A percentile compares a stretch with the other conserved stretches of the same genome.
Conservation (phyloP, 2,329 filamentous ascomycete genomes). For the Curvularia verruculosa region DNA sequence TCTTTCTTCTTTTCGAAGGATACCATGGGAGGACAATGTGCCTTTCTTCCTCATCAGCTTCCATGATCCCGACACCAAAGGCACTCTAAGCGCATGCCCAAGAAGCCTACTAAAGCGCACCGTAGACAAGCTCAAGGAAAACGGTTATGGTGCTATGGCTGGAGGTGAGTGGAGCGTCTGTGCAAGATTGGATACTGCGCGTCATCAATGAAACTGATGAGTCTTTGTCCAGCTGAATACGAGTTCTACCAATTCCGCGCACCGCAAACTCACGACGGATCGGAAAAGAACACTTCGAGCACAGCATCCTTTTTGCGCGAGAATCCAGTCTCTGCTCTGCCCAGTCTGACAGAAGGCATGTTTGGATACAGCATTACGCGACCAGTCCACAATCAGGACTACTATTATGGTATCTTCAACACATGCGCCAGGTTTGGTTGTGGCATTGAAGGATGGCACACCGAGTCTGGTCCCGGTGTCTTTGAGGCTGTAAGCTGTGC, state of each 20-base stretch:
- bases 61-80: conserved; percentile 75
- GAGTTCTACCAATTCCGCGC: conserved; percentile 92
- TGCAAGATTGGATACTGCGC: conserved; percentile 21
- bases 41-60: conserved; percentile 88
- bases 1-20: conserved; percentile 75
- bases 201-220: conserved; percentile 28
- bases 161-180: conserved; percentile 67
- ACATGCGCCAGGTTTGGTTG: conserved; percentile 78
- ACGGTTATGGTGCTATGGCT: conserved; percentile 84
- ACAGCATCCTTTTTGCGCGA: conserved; percentile 75
- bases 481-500: conserved; percentile 75
- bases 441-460: conserved; percentile 93
- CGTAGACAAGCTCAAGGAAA: conserved; percentile 68
- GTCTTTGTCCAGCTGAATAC: conserved; percentile 72
- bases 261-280: conserved; percentile 59
- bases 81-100: conserved; percentile 78
- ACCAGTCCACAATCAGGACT: conserved; percentile 87
- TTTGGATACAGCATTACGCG: conserved; percentile 91
- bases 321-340: conserved; percentile 75
- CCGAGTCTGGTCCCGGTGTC: conserved; percentile 89
- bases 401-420: conserved; percentile 87
- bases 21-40: conserved; percentile 88
- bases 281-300: conserved; percentile 67
- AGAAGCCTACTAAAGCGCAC: conserved; percentile 74
- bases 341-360: conserved; percentile 88